Evolutionary conservation across 2,329 filamentous ascomycete genomes (phyloP).

Genomic region (Ascochyta lentis): DNA sequence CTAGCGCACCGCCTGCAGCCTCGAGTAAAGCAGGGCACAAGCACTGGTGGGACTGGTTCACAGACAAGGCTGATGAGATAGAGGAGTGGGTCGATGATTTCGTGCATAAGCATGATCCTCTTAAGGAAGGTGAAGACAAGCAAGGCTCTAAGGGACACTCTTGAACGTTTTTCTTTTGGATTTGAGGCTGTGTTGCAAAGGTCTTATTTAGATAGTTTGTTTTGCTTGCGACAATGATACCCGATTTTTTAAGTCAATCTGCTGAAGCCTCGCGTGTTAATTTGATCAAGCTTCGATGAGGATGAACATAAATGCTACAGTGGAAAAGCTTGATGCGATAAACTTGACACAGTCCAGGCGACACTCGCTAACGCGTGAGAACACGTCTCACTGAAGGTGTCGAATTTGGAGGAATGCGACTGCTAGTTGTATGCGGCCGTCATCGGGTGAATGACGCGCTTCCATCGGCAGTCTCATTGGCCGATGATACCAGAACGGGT

Average conservation of each 20-base stretch:
- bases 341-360: too few species aligned
- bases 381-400: neutral
- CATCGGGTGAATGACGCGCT: constrained; percentile 12
- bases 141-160: neutral
- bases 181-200: neutral
- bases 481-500: neutral
- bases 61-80: constrained; percentile 44
- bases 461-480: constrained; percentile 3
- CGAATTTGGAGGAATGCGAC: neutral
- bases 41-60: constrained; percentile 48
- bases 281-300: neutral
- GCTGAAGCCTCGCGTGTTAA: neutral
- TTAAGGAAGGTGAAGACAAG: constrained; percentile 11
- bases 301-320: too few species aligned
- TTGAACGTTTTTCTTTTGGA: neutral
- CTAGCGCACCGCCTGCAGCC: constrained; percentile 23
- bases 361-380: neutral
- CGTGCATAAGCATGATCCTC: constrained; percentile 38
- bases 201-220: neutral
- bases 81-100: constrained; percentile 48
- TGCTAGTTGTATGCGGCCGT: neutral
- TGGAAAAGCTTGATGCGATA: too few species aligned
- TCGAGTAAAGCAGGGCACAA: constrained; percentile 17
- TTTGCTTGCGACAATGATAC: constrained; percentile 9
- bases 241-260: neutral